phyloP scores from a whole-genome alignment of 148 eudicot species.

The Gaultheria prostrata region DNA sequence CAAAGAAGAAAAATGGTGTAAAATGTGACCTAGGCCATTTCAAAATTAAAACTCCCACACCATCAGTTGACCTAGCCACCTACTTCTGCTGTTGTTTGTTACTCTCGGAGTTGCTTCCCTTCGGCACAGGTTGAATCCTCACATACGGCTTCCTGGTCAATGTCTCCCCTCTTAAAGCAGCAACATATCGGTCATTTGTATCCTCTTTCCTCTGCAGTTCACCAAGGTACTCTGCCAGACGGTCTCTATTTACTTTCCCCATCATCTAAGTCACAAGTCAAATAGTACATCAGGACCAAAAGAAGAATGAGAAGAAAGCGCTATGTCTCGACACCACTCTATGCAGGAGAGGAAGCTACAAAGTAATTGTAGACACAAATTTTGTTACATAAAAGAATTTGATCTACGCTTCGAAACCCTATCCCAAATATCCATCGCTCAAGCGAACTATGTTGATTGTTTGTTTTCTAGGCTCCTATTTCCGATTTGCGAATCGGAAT shows the following conservation, averaged over 20 bases:
- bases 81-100: slow-evolving; percentile 28
- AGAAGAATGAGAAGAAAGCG: not conserved
- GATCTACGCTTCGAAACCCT: no score
- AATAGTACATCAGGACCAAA: slow-evolving; percentile 2
- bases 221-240: slow-evolving; percentile 82
- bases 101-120: slow-evolving; percentile 29
- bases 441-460: no score
- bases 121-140: slow-evolving; percentile 66
- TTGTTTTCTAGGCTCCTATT: no score
- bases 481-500: no score
- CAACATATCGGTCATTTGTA: slow-evolving; percentile 87
- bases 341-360: not conserved
- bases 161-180: slow-evolving; percentile 93
- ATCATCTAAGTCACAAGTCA: slow-evolving; percentile 64
- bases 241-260: slow-evolving; percentile 77
- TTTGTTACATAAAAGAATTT: no score
- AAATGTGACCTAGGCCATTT: not conserved
- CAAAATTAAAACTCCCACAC: not conserved
- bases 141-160: slow-evolving; percentile 73
- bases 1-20: not conserved
- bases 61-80: not conserved
- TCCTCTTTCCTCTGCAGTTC: slow-evolving; percentile 91
- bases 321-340: not conserved
- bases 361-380: no score
- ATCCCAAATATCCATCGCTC: no score